Percentiles rank a stretch among this genome's conserved stretches.
Evolutionary conservation across 1,284 basidiomycete genomes (phyloP).

Genomic region (Garcileccinum viscosum): DNA sequence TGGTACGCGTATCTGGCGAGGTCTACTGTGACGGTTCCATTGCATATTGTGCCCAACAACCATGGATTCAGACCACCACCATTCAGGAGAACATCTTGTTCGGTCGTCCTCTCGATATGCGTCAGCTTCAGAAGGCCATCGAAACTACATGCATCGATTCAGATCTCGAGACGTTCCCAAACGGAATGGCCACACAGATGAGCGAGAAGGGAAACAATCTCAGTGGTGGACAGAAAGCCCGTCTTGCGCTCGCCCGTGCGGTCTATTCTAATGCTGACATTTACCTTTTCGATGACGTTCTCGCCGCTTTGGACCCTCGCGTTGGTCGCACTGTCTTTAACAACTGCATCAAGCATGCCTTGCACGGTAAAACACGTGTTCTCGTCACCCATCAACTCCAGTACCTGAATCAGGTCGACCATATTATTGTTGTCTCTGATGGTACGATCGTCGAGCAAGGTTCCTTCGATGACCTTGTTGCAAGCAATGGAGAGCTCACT

Average conservation of each 20-base stretch:
- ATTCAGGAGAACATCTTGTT: slow-evolving; percentile 61
- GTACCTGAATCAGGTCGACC: slow-evolving; percentile 58
- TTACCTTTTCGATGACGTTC: slow-evolving; percentile 57
- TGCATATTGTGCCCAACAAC: slow-evolving; percentile 64
- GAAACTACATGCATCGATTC: slow-evolving; percentile 36
- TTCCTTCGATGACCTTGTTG: slow-evolving; percentile 44
- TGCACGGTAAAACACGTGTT: slow-evolving; percentile 55
- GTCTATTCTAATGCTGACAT: slow-evolving; percentile 61
- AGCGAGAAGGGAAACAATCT: slow-evolving; percentile 61
- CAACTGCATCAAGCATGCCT: slow-evolving; percentile 60
- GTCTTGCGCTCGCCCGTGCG: slow-evolving; percentile 64
- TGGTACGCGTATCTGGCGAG: slow-evolving; percentile 53
- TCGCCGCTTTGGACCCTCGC: slow-evolving; percentile 58
- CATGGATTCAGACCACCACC: slow-evolving; percentile 56
- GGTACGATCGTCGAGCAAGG: slow-evolving; percentile 52
- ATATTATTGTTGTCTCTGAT: slow-evolving; percentile 58
- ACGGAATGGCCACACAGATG: slow-evolving; percentile 67
- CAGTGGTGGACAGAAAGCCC: slow-evolving; percentile 56
- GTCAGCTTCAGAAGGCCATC: slow-evolving; percentile 34
- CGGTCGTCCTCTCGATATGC: slow-evolving; percentile 54
- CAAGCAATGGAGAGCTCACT: slow-evolving; percentile 43
- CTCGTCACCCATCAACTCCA: slow-evolving; percentile 70
- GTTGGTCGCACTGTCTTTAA: slow-evolving; percentile 68
- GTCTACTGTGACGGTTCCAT: slow-evolving; percentile 58
- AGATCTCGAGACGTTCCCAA: slow-evolving; percentile 63